Evolutionary conservation across 495 filamentous ascomycete genomes (phyloP).

Genomic region (Sporormia fimetaria): DNA sequence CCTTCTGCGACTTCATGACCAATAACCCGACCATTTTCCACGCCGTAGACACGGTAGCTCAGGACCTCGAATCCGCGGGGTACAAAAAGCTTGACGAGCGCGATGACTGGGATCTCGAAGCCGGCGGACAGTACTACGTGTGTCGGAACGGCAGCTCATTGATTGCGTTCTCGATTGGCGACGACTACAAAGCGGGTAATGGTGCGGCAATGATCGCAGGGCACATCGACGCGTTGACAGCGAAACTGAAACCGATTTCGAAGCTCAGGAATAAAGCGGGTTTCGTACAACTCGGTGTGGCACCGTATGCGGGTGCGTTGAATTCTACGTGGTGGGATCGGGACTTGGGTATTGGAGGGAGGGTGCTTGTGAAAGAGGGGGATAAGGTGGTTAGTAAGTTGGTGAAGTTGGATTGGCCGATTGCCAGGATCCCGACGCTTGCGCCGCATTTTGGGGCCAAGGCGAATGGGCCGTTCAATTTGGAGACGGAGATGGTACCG

Average conservation of each 20-base stretch:
- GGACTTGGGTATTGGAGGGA: conserved; percentile 79
- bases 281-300: conserved; percentile 81
- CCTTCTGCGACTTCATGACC: conserved; percentile 80
- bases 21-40: conserved; percentile 90
- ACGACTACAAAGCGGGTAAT: conserved; percentile 72
- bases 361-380: conserved; percentile 68
- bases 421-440: conserved; percentile 84
- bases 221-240: conserved; percentile 85
- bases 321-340: conserved; percentile 91
- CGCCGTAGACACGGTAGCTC: conserved; percentile 61
- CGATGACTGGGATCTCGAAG: conserved; percentile 65
- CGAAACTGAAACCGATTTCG: conserved; percentile 77
- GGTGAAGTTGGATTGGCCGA: conserved; percentile 85
- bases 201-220: conserved; percentile 72
- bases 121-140: conserved; percentile 78
- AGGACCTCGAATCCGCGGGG: conserved; percentile 55
- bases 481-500: conserved; percentile 87
- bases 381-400: conserved; percentile 75
- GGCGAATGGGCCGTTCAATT: conserved; percentile 67
- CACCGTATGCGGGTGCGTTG: conserved; percentile 79
- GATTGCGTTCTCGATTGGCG: conserved; percentile 79
- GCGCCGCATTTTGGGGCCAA: conserved; percentile 86
- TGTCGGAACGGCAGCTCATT: conserved; percentile 77
- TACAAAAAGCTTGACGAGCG: conserved; percentile 72
- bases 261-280: conserved; percentile 69